Evolutionary conservation across 2,329 filamentous ascomycete genomes (phyloP).

Genomic region (Venturia pyrina): DNA sequence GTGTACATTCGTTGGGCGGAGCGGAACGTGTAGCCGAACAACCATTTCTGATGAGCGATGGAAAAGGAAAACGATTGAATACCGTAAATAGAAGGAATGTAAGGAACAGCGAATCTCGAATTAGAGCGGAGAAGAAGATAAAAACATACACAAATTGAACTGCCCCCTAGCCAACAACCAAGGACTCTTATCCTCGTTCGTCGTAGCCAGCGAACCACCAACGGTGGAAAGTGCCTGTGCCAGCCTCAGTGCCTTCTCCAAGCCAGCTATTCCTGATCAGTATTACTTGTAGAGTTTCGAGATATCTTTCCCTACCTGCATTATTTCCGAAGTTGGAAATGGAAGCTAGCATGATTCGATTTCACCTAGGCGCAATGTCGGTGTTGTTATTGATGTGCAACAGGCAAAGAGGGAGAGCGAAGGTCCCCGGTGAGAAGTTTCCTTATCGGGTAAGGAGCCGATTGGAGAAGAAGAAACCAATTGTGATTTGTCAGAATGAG

Average conservation of each 20-base stretch:
- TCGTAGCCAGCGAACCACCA: background rate
- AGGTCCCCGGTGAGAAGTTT: background rate
- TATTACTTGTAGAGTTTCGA: background rate
- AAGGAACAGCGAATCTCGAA: too few species aligned
- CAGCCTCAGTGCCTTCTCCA: constrained; percentile 10
- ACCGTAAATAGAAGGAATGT: too few species aligned
- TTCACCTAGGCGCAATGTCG: background rate
- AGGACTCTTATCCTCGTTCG: background rate
- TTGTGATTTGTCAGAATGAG: background rate
- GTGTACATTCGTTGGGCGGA: too few species aligned
- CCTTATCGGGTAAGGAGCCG: background rate
- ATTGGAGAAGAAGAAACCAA: background rate
- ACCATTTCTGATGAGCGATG: too few species aligned
- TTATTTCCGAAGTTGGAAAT: constrained; percentile 12
- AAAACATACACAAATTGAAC: constrained; percentile 6
- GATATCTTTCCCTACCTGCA: background rate
- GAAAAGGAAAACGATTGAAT: too few species aligned
- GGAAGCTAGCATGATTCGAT: background rate
- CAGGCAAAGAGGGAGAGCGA: background rate
- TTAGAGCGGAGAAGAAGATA: background rate
- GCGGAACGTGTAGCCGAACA: too few species aligned
- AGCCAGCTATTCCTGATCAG: background rate
- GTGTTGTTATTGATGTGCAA: background rate
- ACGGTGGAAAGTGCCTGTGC: constrained; percentile 2
- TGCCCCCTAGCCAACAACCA: background rate